A percentile compares a stretch with the other conserved stretches of the same genome.
phyloP scores from a whole-genome alignment of 139 green algal species.

The Tetradesmus lagerheimii region DNA sequence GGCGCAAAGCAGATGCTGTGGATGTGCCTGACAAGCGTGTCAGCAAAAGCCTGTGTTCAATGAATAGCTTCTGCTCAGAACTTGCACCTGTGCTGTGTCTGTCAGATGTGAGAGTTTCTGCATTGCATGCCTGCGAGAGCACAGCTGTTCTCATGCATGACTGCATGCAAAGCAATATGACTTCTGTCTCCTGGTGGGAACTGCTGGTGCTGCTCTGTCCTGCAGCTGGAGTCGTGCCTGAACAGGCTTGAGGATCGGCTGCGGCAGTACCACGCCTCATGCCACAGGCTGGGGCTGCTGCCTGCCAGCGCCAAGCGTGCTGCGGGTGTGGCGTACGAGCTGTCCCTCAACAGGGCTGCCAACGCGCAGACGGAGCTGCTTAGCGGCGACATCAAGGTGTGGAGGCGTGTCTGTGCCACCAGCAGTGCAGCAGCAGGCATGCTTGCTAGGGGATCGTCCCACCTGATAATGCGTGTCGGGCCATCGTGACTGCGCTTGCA shows the following conservation, averaged over 20 bases:
- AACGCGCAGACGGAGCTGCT: slow-evolving; percentile 67
- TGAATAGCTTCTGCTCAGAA: no score
- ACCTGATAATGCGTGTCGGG: no score
- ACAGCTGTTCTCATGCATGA: background rate
- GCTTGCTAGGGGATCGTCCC: no score
- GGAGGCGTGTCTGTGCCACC: background rate
- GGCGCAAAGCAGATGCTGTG: no score
- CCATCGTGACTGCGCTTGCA: no score
- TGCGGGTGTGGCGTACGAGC: slow-evolving; percentile 81
- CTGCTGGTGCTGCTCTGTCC: background rate
- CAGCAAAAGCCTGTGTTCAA: no score
- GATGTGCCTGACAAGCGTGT: no score
- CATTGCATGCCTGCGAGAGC: no score
- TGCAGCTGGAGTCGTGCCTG: slow-evolving; percentile 51
- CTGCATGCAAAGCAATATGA: background rate
- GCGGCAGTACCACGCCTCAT: slow-evolving; percentile 76
- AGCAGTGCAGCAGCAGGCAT: background rate
- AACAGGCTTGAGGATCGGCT: slow-evolving; percentile 64
- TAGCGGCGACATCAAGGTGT: slow-evolving; percentile 86
- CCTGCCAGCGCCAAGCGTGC: slow-evolving; percentile 89
- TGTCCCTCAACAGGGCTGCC: slow-evolving; percentile 71
- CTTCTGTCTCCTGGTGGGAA: background rate
- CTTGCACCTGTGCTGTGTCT: background rate
- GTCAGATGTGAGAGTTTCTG: no score
- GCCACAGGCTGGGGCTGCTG: slow-evolving; percentile 83